Evolutionary conservation across 495 filamentous ascomycete genomes (phyloP).

Genomic region (Penicillium subrubescens): DNA sequence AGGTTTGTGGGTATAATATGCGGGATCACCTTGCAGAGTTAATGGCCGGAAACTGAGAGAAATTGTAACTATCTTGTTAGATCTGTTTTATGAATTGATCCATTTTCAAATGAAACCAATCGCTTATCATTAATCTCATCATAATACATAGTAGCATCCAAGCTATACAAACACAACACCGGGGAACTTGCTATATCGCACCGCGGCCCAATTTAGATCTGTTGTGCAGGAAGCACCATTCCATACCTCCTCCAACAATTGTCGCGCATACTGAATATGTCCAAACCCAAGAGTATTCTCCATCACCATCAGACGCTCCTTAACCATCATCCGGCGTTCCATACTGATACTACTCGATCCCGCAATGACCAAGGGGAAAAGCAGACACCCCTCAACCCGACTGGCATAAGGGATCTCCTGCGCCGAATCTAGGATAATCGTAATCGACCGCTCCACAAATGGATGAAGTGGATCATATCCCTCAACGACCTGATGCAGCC

Average conservation of each 20-base stretch:
- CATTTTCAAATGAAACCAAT: not conserved
- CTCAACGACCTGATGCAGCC: constrained; percentile 33
- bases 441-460: constrained; percentile 23
- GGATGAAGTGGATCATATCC: constrained; percentile 26
- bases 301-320: constrained; percentile 36
- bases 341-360: constrained; percentile 27
- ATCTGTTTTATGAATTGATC: not conserved
- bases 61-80: not conserved
- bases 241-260: constrained; percentile 30
- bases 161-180: constrained; percentile 32
- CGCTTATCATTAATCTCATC: not conserved
- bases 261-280: constrained; percentile 30
- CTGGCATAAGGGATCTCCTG: constrained; percentile 30
- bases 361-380: constrained; percentile 34
- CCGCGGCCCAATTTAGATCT: constrained; percentile 29
- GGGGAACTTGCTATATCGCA: constrained; percentile 31
- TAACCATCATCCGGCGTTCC: constrained; percentile 32
- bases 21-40: constrained; percentile 21
- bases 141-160: not conserved
- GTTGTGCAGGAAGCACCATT: constrained; percentile 2
- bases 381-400: constrained; percentile 29
- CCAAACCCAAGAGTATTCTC: constrained; percentile 33
- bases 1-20: constrained; percentile 35
- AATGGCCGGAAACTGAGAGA: not conserved
- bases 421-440: constrained; percentile 21